Conservation (phyloP, 768 basidiomycete genomes). For the Artomyces pyxidatus region DNA sequence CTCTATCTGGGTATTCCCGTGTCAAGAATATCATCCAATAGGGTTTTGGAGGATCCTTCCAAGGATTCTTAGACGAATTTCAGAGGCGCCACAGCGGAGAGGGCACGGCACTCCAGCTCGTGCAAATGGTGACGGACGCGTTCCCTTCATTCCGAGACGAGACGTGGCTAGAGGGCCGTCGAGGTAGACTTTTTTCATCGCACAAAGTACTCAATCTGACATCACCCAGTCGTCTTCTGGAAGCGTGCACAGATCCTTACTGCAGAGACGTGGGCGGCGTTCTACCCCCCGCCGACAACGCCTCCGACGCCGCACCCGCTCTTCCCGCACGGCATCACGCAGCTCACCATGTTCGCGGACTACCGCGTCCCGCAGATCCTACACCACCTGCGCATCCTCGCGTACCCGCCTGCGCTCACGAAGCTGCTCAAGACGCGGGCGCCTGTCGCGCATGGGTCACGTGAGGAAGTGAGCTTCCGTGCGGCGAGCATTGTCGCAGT, state of each 20-base stretch:
- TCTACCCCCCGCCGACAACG: constrained; percentile 50
- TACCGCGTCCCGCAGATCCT: constrained; percentile 89
- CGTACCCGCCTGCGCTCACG: constrained; percentile 59
- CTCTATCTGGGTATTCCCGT: background rate
- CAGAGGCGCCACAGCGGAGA: constrained; percentile 8
- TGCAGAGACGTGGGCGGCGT: constrained; percentile 89
- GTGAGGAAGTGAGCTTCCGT: constrained; percentile 73
- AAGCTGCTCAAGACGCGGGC: constrained; percentile 37
- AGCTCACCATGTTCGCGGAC: constrained; percentile 91
- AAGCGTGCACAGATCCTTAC: constrained; percentile 89
- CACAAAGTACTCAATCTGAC: background rate
- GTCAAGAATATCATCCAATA: background rate
- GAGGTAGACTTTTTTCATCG: constrained; percentile 35
- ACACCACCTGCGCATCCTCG: constrained; percentile 71
- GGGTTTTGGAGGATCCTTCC: constrained; percentile 14
- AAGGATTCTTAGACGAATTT: constrained; percentile 13
- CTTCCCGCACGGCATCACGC: constrained; percentile 57
- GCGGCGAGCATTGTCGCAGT: constrained; percentile 75
- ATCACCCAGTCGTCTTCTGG: constrained; percentile 63
- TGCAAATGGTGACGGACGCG: constrained; percentile 15
- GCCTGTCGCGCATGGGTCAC: constrained; percentile 44
- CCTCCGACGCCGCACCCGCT: constrained; percentile 49
- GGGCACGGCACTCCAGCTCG: constrained; percentile 14
- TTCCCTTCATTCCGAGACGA: constrained; percentile 18
- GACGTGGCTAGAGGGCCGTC: constrained; percentile 23